Base-by-base conservation (phyloP, 495 filamentous ascomycete genomes). In the Penicillium chermesinum region DNA sequence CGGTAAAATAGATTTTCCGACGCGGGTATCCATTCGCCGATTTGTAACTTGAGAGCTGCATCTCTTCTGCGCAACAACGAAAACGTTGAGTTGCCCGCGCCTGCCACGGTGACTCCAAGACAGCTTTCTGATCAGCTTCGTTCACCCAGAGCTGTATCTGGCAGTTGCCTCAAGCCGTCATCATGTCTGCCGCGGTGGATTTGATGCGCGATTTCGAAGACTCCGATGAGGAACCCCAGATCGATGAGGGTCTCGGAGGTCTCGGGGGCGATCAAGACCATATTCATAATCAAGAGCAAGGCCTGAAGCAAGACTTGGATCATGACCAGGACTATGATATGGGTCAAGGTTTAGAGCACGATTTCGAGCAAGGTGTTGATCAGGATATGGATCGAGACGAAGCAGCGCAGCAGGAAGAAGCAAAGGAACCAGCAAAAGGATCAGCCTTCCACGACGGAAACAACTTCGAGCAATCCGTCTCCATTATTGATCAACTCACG, bases 381-480 rank as follows among this genome's bases (percentile, higher is more conserved):
- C n/a, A n/a, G n/a, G n/a, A n/a, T n/a, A n/a, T n/a, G 39, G 52
- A 58, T 22, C 41, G 48, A 21, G 59, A 69, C 41, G 53, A 65
- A 41, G 60, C n/a, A n/a, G n/a, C n/a, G n/a, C n/a, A 64, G 39
- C 61, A 62, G 38, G 59, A 63, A 48, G 50, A 46, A 20, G 38
- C 48, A 35, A 42, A 64, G 20, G 54, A 63, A 43, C 54, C 46
- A 38, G 46, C 46, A 12, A 60, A 59, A 43, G 50, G n/a, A n/a
- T n/a, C n/a, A n/a, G n/a, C 53, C 6, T 60, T 10, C 59, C 38
- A 49, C 53, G 9, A 78, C 94, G n/a, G n/a, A 38, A 86, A 90
- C 52, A 94, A 97, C 65, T 95, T 97, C 54, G 91, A 89, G 51
- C 88, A 94, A 27, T 91, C 94, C 15, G 88, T 91, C 10, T 83